These are phyloP conservation scores for Penicilliopsis zonata DNA, from an alignment of 495 filamentous ascomycete genomes.

Conservation along the genomic window DNA sequence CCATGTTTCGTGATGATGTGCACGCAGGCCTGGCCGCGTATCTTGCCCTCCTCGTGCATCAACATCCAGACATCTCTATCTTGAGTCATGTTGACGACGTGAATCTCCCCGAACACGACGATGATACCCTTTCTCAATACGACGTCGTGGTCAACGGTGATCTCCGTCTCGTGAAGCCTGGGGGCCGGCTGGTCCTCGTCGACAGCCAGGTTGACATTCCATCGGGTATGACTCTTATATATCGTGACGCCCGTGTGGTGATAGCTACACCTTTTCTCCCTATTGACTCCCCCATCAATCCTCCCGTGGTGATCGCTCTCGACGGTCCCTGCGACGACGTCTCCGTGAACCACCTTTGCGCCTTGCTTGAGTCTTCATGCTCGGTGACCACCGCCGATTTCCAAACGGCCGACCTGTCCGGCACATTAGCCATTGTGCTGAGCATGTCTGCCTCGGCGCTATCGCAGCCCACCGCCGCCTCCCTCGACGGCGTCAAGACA, in stretches of 20 bases:
- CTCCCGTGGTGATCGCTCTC: too few species aligned
- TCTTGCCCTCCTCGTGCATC: slow-evolving; percentile 12
- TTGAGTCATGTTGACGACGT: slow-evolving; percentile 10
- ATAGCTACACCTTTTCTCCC: too few species aligned
- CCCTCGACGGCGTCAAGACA: slow-evolving; percentile 10
- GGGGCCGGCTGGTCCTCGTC: slow-evolving; percentile 16
- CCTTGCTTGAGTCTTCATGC: too few species aligned
- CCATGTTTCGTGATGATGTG: neutral
- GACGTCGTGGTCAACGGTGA: slow-evolving; percentile 25
- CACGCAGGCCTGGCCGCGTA: slow-evolving; percentile 2
- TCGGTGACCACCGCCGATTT: too few species aligned
- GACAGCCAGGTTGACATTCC: too few species aligned
- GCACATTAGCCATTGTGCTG: slow-evolving; percentile 15
- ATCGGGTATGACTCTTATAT: too few species aligned
- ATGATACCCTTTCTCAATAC: slow-evolving; percentile 14
- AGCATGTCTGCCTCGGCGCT: slow-evolving; percentile 5
- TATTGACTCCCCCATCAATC: too few species aligned
- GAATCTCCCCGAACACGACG: slow-evolving; percentile 1
- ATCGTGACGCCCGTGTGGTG: too few species aligned
- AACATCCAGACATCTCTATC: slow-evolving; percentile 17
- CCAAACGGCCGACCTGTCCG: slow-evolving; percentile 5
- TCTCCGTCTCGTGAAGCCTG: slow-evolving; percentile 9
- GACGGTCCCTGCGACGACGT: too few species aligned
- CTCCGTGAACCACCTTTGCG: too few species aligned
- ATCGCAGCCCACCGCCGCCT: neutral